A percentile compares a stretch with the other conserved stretches of the same genome.
Evolutionary conservation across 2,329 filamentous ascomycete genomes (phyloP).

Genomic region (Clonostachys sp.): DNA sequence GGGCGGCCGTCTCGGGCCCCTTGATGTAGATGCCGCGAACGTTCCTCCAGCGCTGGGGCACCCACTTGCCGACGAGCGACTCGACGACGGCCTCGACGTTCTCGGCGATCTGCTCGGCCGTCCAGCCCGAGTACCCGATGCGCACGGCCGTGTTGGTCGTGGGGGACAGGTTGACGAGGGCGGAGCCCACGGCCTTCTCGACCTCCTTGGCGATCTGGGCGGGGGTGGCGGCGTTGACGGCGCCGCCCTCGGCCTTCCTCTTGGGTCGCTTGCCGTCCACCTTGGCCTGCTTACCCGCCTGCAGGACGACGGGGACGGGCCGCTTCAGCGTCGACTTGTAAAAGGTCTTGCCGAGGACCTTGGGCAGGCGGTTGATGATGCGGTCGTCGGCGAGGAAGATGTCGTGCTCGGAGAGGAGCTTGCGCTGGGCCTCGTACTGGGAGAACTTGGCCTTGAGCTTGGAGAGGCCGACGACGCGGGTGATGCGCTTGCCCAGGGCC

Average conservation of each 20-base stretch:
- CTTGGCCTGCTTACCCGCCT: slow-evolving; percentile 57
- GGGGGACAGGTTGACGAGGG: slow-evolving; percentile 75
- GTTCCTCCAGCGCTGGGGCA: slow-evolving; percentile 84
- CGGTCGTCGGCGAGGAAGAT: slow-evolving; percentile 91
- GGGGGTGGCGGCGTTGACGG: slow-evolving; percentile 46
- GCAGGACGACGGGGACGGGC: slow-evolving; percentile 76
- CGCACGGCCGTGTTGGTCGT: slow-evolving; percentile 76
- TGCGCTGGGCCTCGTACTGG: slow-evolving; percentile 81
- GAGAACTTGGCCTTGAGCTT: slow-evolving; percentile 83
- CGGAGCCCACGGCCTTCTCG: slow-evolving; percentile 68
- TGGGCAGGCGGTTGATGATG: slow-evolving; percentile 69
- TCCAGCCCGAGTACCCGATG: slow-evolving; percentile 72
- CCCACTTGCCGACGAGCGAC: slow-evolving; percentile 70
- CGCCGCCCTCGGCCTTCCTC: slow-evolving; percentile 30
- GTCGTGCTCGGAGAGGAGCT: slow-evolving; percentile 82
- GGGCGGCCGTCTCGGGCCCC: slow-evolving; percentile 77
- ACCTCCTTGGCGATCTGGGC: slow-evolving; percentile 75
- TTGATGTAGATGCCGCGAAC: slow-evolving; percentile 85
- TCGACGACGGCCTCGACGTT: slow-evolving; percentile 73
- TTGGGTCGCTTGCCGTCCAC: slow-evolving; percentile 55
- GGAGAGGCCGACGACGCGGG: slow-evolving; percentile 72
- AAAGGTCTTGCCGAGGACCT: slow-evolving; percentile 84
- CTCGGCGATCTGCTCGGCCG: slow-evolving; percentile 69
- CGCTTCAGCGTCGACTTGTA: slow-evolving; percentile 81
- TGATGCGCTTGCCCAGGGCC: slow-evolving; percentile 62